Percentiles rank a stretch among this genome's conserved stretches.
These are phyloP conservation scores for Capronia americana DNA, from an alignment of 2,329 filamentous ascomycete genomes.

Conservation along the genomic window DNA sequence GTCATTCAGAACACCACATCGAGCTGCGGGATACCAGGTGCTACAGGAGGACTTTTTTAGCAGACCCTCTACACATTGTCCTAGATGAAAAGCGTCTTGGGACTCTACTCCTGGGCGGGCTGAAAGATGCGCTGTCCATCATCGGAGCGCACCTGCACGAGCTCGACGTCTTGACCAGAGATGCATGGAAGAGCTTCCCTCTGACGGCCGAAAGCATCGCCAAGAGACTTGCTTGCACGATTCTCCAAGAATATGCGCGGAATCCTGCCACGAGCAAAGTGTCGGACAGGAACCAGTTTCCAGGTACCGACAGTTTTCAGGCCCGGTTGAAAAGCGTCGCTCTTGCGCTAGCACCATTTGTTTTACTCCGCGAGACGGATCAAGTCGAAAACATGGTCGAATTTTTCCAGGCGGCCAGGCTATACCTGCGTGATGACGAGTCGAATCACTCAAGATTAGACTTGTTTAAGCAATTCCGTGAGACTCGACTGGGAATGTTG, in stretches of 20 bases:
- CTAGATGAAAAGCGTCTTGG: neutral
- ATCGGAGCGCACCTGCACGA: neutral
- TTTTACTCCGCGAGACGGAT: neutral
- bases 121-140: neutral
- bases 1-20: neutral
- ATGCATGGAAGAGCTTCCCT: neutral
- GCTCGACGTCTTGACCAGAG: neutral
- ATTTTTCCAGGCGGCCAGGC: neutral
- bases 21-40: neutral
- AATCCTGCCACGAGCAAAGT: no score
- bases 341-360: neutral
- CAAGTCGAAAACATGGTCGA: neutral
- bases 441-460: neutral
- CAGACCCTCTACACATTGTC: neutral
- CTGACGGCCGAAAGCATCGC: neutral
- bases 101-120: neutral
- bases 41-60: neutral
- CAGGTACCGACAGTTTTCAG: neutral
- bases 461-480: neutral
- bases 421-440: neutral
- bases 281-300: neutral
- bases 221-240: neutral
- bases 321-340: neutral
- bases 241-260: neutral
- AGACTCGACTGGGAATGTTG: rapidly evolving